These are phyloP conservation scores for Taphrina flavorubra DNA, from an alignment of 1,139 yeast genomes.

Conservation along the genomic window DNA sequence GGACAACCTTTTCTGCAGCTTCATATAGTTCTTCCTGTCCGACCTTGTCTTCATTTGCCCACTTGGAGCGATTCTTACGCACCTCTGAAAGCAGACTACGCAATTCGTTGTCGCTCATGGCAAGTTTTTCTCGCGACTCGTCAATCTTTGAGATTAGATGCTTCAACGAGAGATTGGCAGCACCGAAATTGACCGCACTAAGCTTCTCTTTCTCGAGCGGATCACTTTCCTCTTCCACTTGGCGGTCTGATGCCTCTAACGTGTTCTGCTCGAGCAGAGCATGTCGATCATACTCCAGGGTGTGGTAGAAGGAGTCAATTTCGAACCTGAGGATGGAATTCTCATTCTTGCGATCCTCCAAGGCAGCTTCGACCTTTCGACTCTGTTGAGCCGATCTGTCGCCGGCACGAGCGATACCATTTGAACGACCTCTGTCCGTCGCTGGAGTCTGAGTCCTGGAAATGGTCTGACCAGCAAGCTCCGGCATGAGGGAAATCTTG, in stretches of 20 bases:
- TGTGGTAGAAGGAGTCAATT: constrained; percentile 33
- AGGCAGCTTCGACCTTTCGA: constrained; percentile 43
- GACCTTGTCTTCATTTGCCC: constrained; percentile 92
- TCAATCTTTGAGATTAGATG: constrained; percentile 81
- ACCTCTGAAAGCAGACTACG: constrained; percentile 88
- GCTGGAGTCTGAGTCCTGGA: constrained; percentile 44
- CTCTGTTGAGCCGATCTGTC: constrained; percentile 11
- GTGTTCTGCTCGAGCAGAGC: constrained; percentile 41
- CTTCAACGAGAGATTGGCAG: constrained; percentile 76
- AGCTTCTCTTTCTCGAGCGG: constrained; percentile 46
- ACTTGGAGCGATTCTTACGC: constrained; percentile 90
- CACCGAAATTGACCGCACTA: constrained; percentile 65
- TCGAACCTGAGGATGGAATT: constrained; percentile 28
- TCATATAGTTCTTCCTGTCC: constrained; percentile 98
- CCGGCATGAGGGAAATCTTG: background rate
- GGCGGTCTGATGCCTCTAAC: constrained; percentile 43
- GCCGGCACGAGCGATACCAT: constrained; percentile 13
- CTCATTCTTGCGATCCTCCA: constrained; percentile 38
- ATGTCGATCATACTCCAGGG: constrained; percentile 37
- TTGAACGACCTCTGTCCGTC: constrained; percentile 33
- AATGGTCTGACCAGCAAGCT: background rate
- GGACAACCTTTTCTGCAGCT: constrained; percentile 92
- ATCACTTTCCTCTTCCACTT: constrained; percentile 45
- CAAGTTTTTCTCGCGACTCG: constrained; percentile 71
- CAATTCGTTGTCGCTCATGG: constrained; percentile 82